Base-by-base conservation (phyloP, 2,329 filamentous ascomycete species). In the Pseudopyricularia javanii region DNA sequence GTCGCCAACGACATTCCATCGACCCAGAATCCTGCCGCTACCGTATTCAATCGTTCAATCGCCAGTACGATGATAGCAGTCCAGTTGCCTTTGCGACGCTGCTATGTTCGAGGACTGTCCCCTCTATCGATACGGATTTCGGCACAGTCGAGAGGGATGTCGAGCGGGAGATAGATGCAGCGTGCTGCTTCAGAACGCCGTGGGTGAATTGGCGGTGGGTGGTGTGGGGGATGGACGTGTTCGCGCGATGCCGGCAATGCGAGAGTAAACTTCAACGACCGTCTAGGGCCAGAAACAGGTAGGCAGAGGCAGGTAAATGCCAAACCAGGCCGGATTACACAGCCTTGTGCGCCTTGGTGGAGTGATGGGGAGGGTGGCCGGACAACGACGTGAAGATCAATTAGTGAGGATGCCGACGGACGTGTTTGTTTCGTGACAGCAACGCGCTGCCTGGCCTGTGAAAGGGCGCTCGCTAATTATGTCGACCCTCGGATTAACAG, bases 1-100 rank as follows among this genome's bases (percentile, higher is more conserved):
- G 63, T 65, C 34, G 66, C 63, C 56, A 67, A 69, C 59, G 69
- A 66, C 68, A 71, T 70, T 55, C 20, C 40, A 45, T 45, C 20
- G 40, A 45, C 40, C 40, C 30, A 26, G 26, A 49, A n/a, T 33
- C n/a, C 47, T 28, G 47, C 30, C 30, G 24, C 17, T 34, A 7
- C 15, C 20, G 40, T 15, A 8, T 17, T 45, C 22, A 24, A 11
- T 43, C 22, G 20, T 12, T n/a, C 9, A 3, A 17, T 43, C n/a
- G 37, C 22, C 40, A n/a, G n/a, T n/a, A n/a, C n/a, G n/a, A n/a
- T n/a, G n/a, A n/a, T n/a, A n/a, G 6, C 17, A 12, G 35, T 17
- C 35, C 20, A 24, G 22, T 24, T 24, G 22, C 22, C 20, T 14
- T 45, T 24, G 20, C 11, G 24, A 11, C 15, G 7, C 22, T 15